Evolutionary conservation across 2,329 filamentous ascomycete species (phyloP), one percentile per base, ranked within the genome.

Genomic region (Endocalyx cinctus): DNA sequence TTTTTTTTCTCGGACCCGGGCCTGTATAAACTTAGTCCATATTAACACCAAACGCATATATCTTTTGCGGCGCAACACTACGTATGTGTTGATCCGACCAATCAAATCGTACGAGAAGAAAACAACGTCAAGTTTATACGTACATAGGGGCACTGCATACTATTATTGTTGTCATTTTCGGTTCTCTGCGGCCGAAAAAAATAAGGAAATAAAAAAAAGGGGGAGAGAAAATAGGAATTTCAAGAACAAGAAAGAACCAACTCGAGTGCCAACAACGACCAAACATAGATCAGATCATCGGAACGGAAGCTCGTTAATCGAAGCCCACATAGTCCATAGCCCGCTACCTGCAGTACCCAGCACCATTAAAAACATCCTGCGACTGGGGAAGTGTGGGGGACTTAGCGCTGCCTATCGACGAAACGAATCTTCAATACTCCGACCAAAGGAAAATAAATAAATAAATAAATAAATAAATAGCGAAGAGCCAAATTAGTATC

Each of bases 131-230:
- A 45, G 29, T 34, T 41, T 34, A 33, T 39, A 43, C 38, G 41
- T 47, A 51, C 40, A 50, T 49, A 48, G 33, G 33, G 30, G 41
- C 35, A 42, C 33, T 38, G 39, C 41, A 47, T 44, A 47, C 45
- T 40, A 35, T 34, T 27, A 18, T 37, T 39, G 38, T 37, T 41
- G 36, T 43, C 35, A 34, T 35, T 38, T 39, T 23, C 20, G n/a
- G 8, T n/a, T n/a, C 20, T 23, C 8, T 23, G 8, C 20, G n/a
- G n/a, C n/a, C n/a, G n/a, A n/a, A n/a, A n/a, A n/a, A n/a, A n/a
- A n/a, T n/a, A n/a, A n/a, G n/a, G n/a, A n/a, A n/a, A n/a, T n/a
- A n/a, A n/a, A n/a, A n/a, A n/a, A n/a, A n/a, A n/a, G n/a, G n/a
- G n/a, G n/a, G n/a, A n/a, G n/a, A n/a, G n/a, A n/a, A n/a, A n/a